Percentiles rank a stretch among this genome's conserved stretches.
phyloP scores from a whole-genome alignment of 164 flowering plant species.

The Akebia trifoliata region DNA sequence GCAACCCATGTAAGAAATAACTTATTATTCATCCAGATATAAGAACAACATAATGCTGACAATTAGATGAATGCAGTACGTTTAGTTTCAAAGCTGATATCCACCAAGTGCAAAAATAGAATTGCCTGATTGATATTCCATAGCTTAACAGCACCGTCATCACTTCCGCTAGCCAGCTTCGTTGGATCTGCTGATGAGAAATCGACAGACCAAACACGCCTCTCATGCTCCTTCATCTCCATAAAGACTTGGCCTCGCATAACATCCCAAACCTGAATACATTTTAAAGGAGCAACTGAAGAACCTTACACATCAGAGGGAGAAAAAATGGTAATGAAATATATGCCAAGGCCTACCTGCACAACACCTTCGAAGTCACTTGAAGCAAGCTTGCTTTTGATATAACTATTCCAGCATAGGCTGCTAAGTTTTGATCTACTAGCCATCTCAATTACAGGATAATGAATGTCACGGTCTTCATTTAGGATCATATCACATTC shows the following conservation, averaged over 20 bases:
- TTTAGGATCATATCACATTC: conserved; percentile 67
- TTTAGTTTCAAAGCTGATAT: conserved; percentile 90
- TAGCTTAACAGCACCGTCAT: conserved; percentile 92
- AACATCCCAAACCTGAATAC: conserved; percentile 86
- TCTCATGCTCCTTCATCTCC: conserved; percentile 92
- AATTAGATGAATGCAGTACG: conserved; percentile 64
- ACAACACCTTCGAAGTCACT: conserved; percentile 97
- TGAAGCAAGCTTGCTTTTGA: conserved; percentile 95
- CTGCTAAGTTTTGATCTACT: conserved; percentile 83
- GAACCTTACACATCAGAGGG: conserved; percentile 6
- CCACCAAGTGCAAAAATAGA: conserved; percentile 84
- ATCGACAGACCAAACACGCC: conserved; percentile 94
- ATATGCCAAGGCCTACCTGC: conserved; percentile 52
- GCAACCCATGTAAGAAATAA: conserved; percentile 46
- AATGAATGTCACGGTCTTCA: conserved; percentile 83
- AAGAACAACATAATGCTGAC: conserved; percentile 21
- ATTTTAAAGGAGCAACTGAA: conserved; percentile 5
- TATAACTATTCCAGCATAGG: conserved; percentile 91
- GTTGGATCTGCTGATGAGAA: conserved; percentile 89
- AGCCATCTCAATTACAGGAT: conserved; percentile 93
- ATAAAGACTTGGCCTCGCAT: conserved; percentile 62
- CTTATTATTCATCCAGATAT: conserved; percentile 33
- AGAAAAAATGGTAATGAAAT: conserved; percentile 6
- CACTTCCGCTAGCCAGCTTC: conserved; percentile 92
- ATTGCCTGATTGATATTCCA: conserved; percentile 99